Base-by-base conservation (phyloP, 768 basidiomycete species). In the Artomyces pyxidatus region DNA sequence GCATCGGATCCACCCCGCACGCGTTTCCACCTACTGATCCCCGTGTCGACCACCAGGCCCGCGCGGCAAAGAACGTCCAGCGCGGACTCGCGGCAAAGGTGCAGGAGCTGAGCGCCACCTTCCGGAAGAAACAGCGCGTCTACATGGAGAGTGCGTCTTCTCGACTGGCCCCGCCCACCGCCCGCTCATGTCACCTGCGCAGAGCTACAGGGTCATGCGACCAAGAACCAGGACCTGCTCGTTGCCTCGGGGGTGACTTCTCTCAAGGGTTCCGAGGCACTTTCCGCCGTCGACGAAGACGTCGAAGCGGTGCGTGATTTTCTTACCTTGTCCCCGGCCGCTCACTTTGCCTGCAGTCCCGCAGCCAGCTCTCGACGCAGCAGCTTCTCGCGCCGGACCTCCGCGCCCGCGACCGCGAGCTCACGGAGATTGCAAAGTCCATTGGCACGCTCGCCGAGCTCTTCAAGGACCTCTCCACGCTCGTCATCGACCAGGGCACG, bases 401-500 rank as follows among this genome's bases (percentile, higher is more conserved):
- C 55, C 69, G 66, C 17, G 62, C 68, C 52, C 75, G 81, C 44
- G 73, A 76, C 52, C 77, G 76, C 51, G 92, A 97, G 62, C 73
- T 99, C 51, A 77, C 81, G 27, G 83, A 93, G 61, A 91, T 99
- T 53, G 93, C 95, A 2, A 83, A 86, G 57, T 92, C 87, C 19
- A 99, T 99, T 58, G 80, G 87, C 37, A 80, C 81, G 38, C 76
- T 99, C 25, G 94, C 94, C 1, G 95, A 95, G 60, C 76, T 99
- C 44, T 99, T 99, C 77, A 92, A 95, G 60, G 96, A 99, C 63
- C 74, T 99, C 40, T 88, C 87, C 12, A 77, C 77, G 29, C 79
- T 99, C 48, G 91, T 99, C 51, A 97, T 98, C 54, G 96, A 98
- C 68, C 96, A 99, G 61, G 96, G 96, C 25, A 97, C 95, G 25